Evolutionary conservation across 176 grass and related monocot genomes (phyloP).

Genomic region (Eleusine coracana): DNA sequence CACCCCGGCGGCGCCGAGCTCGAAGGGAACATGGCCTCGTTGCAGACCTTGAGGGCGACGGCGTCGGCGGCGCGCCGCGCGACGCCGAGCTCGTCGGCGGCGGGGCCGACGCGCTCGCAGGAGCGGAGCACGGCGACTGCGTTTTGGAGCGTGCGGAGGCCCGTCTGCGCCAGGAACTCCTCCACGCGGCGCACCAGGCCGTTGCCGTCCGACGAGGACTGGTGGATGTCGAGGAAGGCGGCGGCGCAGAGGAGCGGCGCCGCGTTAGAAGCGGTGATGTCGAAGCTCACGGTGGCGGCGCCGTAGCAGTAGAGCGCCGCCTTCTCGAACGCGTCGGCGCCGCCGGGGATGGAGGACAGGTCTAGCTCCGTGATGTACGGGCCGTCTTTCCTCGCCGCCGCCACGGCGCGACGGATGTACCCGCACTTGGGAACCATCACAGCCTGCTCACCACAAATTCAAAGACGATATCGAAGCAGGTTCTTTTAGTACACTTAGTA

Average conservation of each 20-base stretch:
- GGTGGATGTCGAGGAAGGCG: conserved; percentile 71
- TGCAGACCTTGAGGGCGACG: conserved; percentile 54
- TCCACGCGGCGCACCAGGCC: conserved; percentile 54
- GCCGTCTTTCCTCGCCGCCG: conserved; percentile 26
- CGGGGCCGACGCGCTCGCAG: conserved; percentile 52
- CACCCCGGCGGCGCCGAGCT: conserved; percentile 53
- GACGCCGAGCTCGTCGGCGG: conserved; percentile 59
- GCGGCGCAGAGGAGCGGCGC: conserved; percentile 60
- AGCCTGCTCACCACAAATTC: conserved; percentile 27
- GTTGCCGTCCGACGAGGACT: conserved; percentile 7
- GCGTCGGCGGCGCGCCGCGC: conserved; percentile 45
- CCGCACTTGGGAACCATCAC: conserved; percentile 79
- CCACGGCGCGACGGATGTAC: conserved; percentile 59
- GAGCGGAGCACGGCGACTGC: conserved; percentile 72
- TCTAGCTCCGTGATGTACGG: conserved; percentile 38
- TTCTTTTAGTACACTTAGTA: no score
- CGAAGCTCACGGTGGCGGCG: conserved; percentile 48
- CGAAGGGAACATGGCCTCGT: conserved; percentile 65
- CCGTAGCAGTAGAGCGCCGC: conserved; percentile 76
- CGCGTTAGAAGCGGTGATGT: conserved; percentile 70
- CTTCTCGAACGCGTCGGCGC: conserved; percentile 76
- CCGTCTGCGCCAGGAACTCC: conserved; percentile 60
- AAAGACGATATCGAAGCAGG: no score
- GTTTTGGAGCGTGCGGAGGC: conserved; percentile 48
- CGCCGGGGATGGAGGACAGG: conserved; percentile 59